Evolutionary conservation across 2,329 filamentous ascomycete genomes (phyloP).

Genomic region (Curvularia eragrostidis): DNA sequence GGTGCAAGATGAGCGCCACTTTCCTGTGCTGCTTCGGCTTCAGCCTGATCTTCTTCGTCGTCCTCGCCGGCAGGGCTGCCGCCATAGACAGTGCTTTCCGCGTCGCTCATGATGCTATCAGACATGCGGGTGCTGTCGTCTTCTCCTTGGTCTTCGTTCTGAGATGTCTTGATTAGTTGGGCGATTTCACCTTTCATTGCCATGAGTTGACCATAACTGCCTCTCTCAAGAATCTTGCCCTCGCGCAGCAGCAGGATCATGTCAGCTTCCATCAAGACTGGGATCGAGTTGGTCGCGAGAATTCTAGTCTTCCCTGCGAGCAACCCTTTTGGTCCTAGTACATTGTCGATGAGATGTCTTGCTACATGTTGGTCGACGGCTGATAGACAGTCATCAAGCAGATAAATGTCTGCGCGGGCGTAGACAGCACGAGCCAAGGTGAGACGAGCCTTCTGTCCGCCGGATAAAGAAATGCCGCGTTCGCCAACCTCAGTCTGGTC

Average conservation of each 20-base stretch:
- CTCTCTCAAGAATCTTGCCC: slow-evolving; percentile 82
- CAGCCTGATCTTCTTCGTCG: slow-evolving; percentile 59
- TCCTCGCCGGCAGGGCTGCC: slow-evolving; percentile 58
- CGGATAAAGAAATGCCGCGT: slow-evolving; percentile 92
- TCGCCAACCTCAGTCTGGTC: slow-evolving; percentile 97
- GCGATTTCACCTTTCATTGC: slow-evolving; percentile 92
- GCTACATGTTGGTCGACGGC: slow-evolving; percentile 99
- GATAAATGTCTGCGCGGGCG: slow-evolving; percentile 92
- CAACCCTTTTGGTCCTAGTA: slow-evolving; percentile 84
- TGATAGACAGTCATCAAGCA: slow-evolving; percentile 92
- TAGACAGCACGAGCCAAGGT: slow-evolving; percentile 94
- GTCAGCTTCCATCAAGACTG: slow-evolving; percentile 86
- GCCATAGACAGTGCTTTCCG: slow-evolving; percentile 66
- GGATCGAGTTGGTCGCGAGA: slow-evolving; percentile 92
- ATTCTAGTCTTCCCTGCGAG: slow-evolving; percentile 87
- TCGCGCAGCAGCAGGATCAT: slow-evolving; percentile 86
- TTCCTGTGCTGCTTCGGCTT: slow-evolving; percentile 70
- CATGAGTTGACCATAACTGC: slow-evolving; percentile 88
- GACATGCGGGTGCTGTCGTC: slow-evolving; percentile 55
- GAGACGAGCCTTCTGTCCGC: slow-evolving; percentile 93
- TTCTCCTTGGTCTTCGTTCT: slow-evolving; percentile 59
- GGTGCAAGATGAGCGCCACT: slow-evolving; percentile 73
- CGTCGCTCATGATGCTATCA: slow-evolving; percentile 68
- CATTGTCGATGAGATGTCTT: slow-evolving; percentile 91
- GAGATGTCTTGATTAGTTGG: slow-evolving; percentile 79